Evolutionary conservation across 192 early-diverging fungal species (phyloP).

Genomic region (Helicostylum pulchrum): DNA sequence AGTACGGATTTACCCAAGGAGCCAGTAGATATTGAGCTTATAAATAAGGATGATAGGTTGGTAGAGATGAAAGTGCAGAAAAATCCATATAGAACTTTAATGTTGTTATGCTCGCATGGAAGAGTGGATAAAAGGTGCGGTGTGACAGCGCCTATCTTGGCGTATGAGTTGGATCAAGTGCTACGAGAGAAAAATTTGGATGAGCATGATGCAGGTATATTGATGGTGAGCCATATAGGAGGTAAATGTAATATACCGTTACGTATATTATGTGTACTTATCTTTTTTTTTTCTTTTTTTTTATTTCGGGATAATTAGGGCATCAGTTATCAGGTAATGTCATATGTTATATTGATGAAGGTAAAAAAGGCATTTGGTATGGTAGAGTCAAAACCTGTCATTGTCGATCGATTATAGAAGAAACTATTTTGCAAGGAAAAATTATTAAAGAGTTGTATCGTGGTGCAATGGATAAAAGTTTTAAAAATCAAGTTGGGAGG

Average conservation of each 20-base stretch:
- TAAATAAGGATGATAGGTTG: conserved; percentile 5
- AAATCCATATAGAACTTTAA: conserved; percentile 25
- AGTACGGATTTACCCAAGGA: conserved; percentile 2
- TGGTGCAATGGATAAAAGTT: conserved; percentile 45
- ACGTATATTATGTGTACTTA: background rate
- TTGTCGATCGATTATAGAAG: conserved; percentile 40
- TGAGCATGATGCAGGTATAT: conserved; percentile 27
- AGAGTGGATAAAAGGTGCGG: conserved; percentile 48
- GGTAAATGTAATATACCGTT: conserved; percentile 21
- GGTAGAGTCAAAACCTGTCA: conserved; percentile 49
- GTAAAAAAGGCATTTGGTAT: conserved; percentile 45
- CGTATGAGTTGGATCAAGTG: conserved; percentile 39
- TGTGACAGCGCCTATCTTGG: conserved; percentile 40
- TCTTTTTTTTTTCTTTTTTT: background rate
- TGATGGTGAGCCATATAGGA: conserved; percentile 47
- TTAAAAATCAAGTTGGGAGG: conserved; percentile 18
- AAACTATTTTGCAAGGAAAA: conserved; percentile 38
- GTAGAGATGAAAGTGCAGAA: conserved; percentile 1
- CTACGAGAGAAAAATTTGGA: conserved; percentile 38
- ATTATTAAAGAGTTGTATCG: conserved; percentile 45
- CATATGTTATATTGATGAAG: conserved; percentile 41
- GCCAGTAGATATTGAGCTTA: background rate
- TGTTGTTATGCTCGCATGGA: conserved; percentile 48
- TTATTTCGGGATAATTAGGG: conserved; percentile 18
- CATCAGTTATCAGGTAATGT: conserved; percentile 53